Percentiles rank a stretch among this genome's conserved stretches.
Evolutionary conservation across 2,329 filamentous ascomycete genomes (phyloP).

Genomic region (Coniochaeta ligniaria): DNA sequence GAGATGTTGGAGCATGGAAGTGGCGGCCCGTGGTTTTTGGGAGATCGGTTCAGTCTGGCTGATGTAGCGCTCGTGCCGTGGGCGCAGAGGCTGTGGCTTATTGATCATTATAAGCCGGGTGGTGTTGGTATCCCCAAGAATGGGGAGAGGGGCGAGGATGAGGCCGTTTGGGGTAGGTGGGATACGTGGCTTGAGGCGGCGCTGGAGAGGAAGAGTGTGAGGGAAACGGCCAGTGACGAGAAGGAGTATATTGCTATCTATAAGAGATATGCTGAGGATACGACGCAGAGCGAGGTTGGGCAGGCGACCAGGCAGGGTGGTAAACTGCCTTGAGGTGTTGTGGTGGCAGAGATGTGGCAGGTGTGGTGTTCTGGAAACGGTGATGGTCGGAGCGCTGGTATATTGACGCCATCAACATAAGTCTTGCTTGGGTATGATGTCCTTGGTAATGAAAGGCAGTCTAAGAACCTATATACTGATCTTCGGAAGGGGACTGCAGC

Average conservation of each 20-base stretch:
- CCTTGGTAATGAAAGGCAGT: too few relatives aligned
- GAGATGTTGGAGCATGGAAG: constrained; percentile 47
- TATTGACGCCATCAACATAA: too few relatives aligned
- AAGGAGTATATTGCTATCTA: constrained; percentile 64
- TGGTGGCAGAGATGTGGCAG: neutral
- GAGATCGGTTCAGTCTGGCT: constrained; percentile 54
- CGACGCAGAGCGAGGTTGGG: constrained; percentile 52
- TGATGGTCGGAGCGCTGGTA: too few relatives aligned
- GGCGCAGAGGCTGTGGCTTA: constrained; percentile 64
- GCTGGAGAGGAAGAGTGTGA: constrained; percentile 52
- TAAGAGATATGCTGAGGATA: constrained; percentile 58
- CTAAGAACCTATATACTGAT: too few relatives aligned
- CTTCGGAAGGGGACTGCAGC: too few relatives aligned
- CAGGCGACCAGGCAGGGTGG: constrained; percentile 56
- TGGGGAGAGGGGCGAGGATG: constrained; percentile 38
- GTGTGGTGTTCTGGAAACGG: too few relatives aligned
- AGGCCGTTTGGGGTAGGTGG: constrained; percentile 57
- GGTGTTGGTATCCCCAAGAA: constrained; percentile 36
- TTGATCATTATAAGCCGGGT: constrained; percentile 65
- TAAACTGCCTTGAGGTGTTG: neutral
- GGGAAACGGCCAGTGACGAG: constrained; percentile 60
- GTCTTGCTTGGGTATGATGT: too few relatives aligned
- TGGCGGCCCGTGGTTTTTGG: constrained; percentile 63
- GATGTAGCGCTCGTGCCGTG: constrained; percentile 69
- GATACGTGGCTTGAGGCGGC: constrained; percentile 56